These are phyloP conservation scores for Tylopilus intermedius DNA, from an alignment of 768 basidiomycete genomes.

Conservation along the genomic window DNA sequence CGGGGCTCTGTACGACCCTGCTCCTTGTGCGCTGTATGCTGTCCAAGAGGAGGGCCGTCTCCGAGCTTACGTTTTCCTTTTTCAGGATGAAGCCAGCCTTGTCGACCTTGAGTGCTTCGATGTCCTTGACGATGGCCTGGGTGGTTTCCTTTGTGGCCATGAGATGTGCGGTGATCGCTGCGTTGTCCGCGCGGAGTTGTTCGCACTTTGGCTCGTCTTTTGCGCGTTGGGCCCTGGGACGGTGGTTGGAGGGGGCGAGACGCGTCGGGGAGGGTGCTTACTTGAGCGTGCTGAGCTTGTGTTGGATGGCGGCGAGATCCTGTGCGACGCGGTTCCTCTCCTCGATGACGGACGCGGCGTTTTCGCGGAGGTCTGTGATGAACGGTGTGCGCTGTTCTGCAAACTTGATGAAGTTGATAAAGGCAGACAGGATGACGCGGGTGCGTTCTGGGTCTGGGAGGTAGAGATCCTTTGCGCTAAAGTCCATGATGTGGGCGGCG, in stretches of 20 bases:
- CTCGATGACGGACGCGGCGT: constrained; percentile 49
- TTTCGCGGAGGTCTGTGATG: constrained; percentile 55
- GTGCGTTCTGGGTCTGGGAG: constrained; percentile 74
- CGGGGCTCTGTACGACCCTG: constrained; percentile 88
- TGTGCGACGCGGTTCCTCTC: constrained; percentile 57
- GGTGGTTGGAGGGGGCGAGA: neutral
- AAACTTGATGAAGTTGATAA: constrained; percentile 93
- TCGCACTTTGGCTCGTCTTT: constrained; percentile 68
- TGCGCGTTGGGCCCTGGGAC: constrained; percentile 51
- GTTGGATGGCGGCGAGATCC: constrained; percentile 45
- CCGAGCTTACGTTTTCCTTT: constrained; percentile 63
- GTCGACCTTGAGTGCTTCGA: constrained; percentile 69
- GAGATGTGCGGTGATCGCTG: constrained; percentile 56
- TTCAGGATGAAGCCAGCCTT: constrained; percentile 59
- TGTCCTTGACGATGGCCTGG: constrained; percentile 52
- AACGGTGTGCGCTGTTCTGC: constrained; percentile 68
- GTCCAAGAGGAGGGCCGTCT: constrained; percentile 55
- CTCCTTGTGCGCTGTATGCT: constrained; percentile 58
- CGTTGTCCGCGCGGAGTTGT: constrained; percentile 56
- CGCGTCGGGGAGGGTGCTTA: constrained; percentile 27
- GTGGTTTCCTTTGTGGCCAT: constrained; percentile 67
- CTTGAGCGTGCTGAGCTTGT: constrained; percentile 53
- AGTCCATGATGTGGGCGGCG: constrained; percentile 72
- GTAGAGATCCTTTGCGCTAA: constrained; percentile 68
- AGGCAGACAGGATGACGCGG: constrained; percentile 70